A percentile compares a stretch with the other conserved stretches of the same genome.
phyloP scores from a whole-genome alignment of 306 rosid genomes.

The Vigna hirtella region DNA sequence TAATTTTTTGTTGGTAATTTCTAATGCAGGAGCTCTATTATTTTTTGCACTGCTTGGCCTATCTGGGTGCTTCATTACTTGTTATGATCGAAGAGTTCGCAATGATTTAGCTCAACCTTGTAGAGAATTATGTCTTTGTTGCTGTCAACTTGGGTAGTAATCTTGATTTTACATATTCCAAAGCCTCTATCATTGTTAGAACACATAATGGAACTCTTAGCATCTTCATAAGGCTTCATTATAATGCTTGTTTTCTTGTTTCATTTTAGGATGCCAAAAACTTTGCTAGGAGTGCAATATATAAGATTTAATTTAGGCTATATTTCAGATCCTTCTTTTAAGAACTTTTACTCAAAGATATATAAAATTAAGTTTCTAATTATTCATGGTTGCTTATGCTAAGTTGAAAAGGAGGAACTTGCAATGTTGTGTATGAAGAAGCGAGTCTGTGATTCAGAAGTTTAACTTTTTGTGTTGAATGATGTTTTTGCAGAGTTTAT shows the following conservation, averaged over 20 bases:
- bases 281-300: constrained; percentile 4
- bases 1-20: constrained; percentile 44
- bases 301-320: constrained; percentile 6
- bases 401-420: too few species aligned
- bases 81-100: constrained; percentile 97
- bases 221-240: constrained; percentile 21
- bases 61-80: constrained; percentile 97
- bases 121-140: constrained; percentile 95
- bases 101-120: constrained; percentile 99
- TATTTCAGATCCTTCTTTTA: constrained; percentile 15
- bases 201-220: constrained; percentile 23
- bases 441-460: too few species aligned
- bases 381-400: too few species aligned
- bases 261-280: constrained; percentile 31
- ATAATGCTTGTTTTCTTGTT: constrained; percentile 28
- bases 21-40: constrained; percentile 82
- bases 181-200: constrained; percentile 28
- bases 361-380: too few species aligned
- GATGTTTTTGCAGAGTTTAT: too few species aligned
- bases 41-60: constrained; percentile 96
- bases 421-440: too few species aligned
- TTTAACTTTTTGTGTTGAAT: too few species aligned
- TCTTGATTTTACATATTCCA: constrained; percentile 32
- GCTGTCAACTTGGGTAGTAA: constrained; percentile 96
- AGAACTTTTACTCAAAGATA: too few species aligned